These are phyloP conservation scores for Xeromyces bisporus DNA, from an alignment of 495 filamentous ascomycete genomes.

Conservation along the genomic window DNA sequence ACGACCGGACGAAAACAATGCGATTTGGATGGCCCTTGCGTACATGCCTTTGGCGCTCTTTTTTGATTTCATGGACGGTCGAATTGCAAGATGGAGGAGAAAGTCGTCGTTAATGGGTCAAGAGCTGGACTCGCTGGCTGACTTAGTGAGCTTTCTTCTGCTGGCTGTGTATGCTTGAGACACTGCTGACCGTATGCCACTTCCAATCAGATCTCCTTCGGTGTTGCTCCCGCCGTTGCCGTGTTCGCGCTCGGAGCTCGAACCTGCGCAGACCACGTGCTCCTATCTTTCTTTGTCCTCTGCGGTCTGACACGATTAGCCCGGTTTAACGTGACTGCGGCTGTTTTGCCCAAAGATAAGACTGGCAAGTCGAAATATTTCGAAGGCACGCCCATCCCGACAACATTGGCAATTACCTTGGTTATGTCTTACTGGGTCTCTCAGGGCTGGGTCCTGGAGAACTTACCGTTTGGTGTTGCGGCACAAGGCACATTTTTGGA, in stretches of 20 bases:
- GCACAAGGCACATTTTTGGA: slow-evolving; percentile 53
- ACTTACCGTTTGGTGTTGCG: slow-evolving; percentile 52
- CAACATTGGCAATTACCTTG: slow-evolving; percentile 57
- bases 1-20: slow-evolving; percentile 41
- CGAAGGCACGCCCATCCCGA: slow-evolving; percentile 93
- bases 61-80: slow-evolving; percentile 98
- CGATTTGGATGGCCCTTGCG: slow-evolving; percentile 64
- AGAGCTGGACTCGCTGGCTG: slow-evolving; percentile 92
- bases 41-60: slow-evolving; percentile 91
- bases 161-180: background rate
- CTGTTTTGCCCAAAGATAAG: slow-evolving; percentile 74
- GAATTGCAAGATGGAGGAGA: slow-evolving; percentile 84
- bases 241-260: slow-evolving; percentile 85
- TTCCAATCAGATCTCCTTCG: slow-evolving; percentile 69
- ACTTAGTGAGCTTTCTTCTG: slow-evolving; percentile 48
- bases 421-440: slow-evolving; percentile 84
- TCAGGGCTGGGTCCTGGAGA: slow-evolving; percentile 60
- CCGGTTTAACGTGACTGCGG: slow-evolving; percentile 91
- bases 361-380: slow-evolving; percentile 87
- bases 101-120: slow-evolving; percentile 97
- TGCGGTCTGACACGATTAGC: slow-evolving; percentile 88
- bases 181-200: slow-evolving; percentile 1
- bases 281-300: slow-evolving; percentile 82
- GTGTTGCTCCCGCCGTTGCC: slow-evolving; percentile 67
- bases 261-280: slow-evolving; percentile 67